Evolutionary conservation across 495 filamentous ascomycete species (phyloP).

Genomic region (Talaromyces ruber): DNA sequence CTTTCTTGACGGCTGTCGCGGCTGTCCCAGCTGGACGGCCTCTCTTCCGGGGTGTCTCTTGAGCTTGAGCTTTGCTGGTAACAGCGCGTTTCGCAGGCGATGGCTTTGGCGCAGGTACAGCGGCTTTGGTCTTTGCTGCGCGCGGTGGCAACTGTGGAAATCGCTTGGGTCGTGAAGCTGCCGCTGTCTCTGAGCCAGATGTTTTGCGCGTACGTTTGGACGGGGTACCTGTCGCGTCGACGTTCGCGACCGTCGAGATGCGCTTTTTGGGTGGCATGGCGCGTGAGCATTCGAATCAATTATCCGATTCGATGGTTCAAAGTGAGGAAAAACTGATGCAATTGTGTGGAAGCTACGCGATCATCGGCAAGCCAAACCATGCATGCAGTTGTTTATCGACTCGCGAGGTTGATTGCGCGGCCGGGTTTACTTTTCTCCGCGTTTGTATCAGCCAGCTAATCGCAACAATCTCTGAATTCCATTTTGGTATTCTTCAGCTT

Average conservation of each 20-base stretch:
- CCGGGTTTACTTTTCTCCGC: not conserved
- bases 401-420: not conserved
- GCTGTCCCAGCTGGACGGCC: not conserved
- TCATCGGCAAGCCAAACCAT: not conserved
- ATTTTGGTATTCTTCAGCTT: too few relatives aligned
- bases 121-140: conserved; percentile 2
- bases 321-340: not conserved
- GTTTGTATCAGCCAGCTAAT: not conserved
- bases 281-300: not conserved
- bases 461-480: not conserved
- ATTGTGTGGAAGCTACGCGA: not conserved
- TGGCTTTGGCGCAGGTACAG: conserved; percentile 3
- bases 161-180: conserved; percentile 13
- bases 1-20: conserved; percentile 5
- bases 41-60: conserved; percentile 1
- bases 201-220: conserved; percentile 8
- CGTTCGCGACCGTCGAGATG: conserved; percentile 1
- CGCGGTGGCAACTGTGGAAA: not conserved
- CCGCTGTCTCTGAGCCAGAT: conserved; percentile 10
- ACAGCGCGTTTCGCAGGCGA: conserved; percentile 1
- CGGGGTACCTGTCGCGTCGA: conserved; percentile 2
- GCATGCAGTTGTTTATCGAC: not conserved
- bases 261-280: conserved; percentile 9
- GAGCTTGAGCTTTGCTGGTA: not conserved
- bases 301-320: not conserved